Evolutionary conservation across 495 filamentous ascomycete genomes (phyloP), one percentile per base, ranked within the genome.

Genomic region (Ascodesmis nigricans): DNA sequence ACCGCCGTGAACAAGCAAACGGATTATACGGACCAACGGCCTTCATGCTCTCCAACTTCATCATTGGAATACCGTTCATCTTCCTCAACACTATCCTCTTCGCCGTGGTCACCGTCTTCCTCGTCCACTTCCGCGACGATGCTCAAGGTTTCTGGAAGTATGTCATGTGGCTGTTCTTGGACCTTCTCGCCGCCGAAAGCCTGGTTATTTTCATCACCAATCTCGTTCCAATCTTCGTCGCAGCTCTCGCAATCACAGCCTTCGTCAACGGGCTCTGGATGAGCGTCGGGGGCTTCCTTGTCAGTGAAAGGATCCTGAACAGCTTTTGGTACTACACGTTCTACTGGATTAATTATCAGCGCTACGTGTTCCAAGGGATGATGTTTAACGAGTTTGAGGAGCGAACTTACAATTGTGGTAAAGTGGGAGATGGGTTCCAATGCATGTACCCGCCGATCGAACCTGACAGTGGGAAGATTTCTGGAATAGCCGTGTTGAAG

Each of bases 261-360:
- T 84, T 84, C 36, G 72, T 74, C 5, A 87, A 87, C 47, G 78
- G 78, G 0, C 61, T 84, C 6, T 87, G 78, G 77, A 87, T 87
- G 78, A 66, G 65, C 41, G 74, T 80, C 4, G 64, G 69, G 28
- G 78, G 78, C 4, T 87, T 87, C 59, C 58, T 84, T 47, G 75
- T 82, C n/a, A 58, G 60, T 8, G 67, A 68, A 9, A 65, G 55
- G 0, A 63, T 72, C 5, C 55, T 87, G 28, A 87, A 87, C 49
- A 66, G 67, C 6, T 87, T 87, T 39, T 87, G 75, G 71, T 65
- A 67, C 49, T 87, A 84, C 50, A 74, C 76, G 1, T 81, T 82
- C 43, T 69, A 77, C 42, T 82, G 76, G 47, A 83, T 81, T 48
- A 75, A 84, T 45, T 43, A 45, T 35, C 14, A 60, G 56, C 61